These are phyloP conservation scores for Balakata baccata DNA, from an alignment of 345 rosid genomes.

Conservation along the genomic window DNA sequence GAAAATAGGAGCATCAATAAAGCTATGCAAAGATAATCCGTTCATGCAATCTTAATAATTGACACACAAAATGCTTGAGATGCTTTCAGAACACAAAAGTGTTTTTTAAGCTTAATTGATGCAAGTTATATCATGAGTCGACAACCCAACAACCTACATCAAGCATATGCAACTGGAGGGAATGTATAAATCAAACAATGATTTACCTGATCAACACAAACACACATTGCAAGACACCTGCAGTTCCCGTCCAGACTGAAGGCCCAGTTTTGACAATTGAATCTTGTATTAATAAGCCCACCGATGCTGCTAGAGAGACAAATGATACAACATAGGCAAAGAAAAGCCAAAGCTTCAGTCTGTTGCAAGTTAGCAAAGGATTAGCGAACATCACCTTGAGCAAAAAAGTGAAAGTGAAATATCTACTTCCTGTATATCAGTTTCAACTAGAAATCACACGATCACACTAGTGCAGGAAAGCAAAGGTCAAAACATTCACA, in stretches of 20 bases:
- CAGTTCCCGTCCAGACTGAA: constrained; percentile 88
- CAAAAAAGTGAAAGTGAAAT: constrained; percentile 1
- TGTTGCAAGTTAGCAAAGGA: constrained; percentile 32
- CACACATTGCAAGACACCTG: constrained; percentile 92
- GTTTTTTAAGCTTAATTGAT: neutral
- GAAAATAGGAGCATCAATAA: neutral
- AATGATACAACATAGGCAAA: constrained; percentile 89
- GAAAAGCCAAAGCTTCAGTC: constrained; percentile 98
- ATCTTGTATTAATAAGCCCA: constrained; percentile 88
- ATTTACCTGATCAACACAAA: constrained; percentile 80
- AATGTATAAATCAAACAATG: neutral
- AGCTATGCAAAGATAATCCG: neutral
- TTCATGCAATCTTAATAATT: neutral
- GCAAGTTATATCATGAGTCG: neutral
- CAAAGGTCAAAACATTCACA: neutral
- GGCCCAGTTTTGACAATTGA: constrained; percentile 73
- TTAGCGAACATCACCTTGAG: constrained; percentile 18
- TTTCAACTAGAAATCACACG: constrained; percentile 4
- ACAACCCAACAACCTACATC: neutral
- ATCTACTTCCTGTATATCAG: neutral
- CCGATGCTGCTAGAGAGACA: constrained; percentile 92
- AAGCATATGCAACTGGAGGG: neutral
- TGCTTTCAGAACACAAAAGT: neutral
- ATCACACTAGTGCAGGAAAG: neutral
- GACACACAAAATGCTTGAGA: neutral